Conservation (phyloP, 805 yeast genomes). For the Ogataea wickerhamii region DNA sequence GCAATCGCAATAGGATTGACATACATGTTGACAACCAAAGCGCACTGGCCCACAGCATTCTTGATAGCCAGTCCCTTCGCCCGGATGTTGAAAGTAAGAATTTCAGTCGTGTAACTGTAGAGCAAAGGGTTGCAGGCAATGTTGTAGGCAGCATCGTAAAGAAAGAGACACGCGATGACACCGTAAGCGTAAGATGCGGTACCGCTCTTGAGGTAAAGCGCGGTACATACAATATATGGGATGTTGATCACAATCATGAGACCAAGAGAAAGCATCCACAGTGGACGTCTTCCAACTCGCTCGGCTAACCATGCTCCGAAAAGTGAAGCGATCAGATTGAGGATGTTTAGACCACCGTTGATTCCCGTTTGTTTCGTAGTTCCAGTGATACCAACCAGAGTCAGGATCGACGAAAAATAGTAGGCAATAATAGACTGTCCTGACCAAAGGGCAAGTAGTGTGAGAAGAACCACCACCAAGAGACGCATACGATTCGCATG, state of each 20-base stretch:
- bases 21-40: constrained; percentile 21
- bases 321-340: constrained; percentile 37
- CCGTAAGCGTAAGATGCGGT: constrained; percentile 36
- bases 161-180: constrained; percentile 17
- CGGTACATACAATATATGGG: constrained; percentile 35
- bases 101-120: constrained; percentile 40
- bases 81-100: constrained; percentile 54
- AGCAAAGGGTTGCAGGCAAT: constrained; percentile 45
- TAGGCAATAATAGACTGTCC: constrained; percentile 47
- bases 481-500: constrained; percentile 40
- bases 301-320: constrained; percentile 30
- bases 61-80: constrained; percentile 55
- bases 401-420: constrained; percentile 43
- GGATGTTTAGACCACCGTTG: constrained; percentile 48
- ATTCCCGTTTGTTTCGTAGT: constrained; percentile 43
- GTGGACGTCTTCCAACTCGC: constrained; percentile 34
- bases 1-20: constrained; percentile 35
- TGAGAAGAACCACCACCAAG: constrained; percentile 28
- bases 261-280: constrained; percentile 35
- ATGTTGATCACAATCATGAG: too few relatives aligned
- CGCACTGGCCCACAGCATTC: constrained; percentile 12
- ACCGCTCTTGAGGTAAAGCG: constrained; percentile 43
- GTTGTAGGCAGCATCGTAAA: constrained; percentile 37
- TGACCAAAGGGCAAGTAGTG: constrained; percentile 36
- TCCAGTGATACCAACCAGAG: constrained; percentile 50